These are phyloP conservation scores for Microcera coccophila DNA, from an alignment of 2,329 filamentous ascomycete species.

Conservation along the genomic window DNA sequence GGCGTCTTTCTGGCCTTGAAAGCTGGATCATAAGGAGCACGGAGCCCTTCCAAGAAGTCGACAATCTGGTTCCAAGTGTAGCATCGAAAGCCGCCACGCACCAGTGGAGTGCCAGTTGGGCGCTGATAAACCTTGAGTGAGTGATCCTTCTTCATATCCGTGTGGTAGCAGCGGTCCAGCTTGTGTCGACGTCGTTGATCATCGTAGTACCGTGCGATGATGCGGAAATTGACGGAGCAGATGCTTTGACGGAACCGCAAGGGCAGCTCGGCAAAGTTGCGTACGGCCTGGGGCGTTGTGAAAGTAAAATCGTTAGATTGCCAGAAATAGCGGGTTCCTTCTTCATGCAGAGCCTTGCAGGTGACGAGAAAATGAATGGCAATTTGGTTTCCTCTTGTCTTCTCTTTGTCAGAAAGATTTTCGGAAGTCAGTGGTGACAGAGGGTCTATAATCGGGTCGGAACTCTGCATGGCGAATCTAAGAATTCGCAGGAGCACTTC, in stretches of 20 bases:
- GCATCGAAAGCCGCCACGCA: constrained; percentile 50
- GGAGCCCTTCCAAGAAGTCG: constrained; percentile 49
- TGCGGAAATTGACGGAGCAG: constrained; percentile 46
- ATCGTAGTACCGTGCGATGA: constrained; percentile 55
- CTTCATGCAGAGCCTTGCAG: constrained; percentile 46
- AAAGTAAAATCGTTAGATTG: constrained; percentile 52
- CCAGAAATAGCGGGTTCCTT: constrained; percentile 50
- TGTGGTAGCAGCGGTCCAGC: constrained; percentile 41
- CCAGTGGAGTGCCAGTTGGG: constrained; percentile 42
- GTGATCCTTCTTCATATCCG: constrained; percentile 39
- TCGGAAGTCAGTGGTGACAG: constrained; percentile 43
- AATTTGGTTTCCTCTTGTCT: constrained; percentile 43
- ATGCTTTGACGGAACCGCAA: constrained; percentile 41
- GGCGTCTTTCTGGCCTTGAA: constrained; percentile 33
- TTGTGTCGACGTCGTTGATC: constrained; percentile 43
- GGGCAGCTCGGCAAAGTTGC: constrained; percentile 46
- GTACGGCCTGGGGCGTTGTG: constrained; percentile 48
- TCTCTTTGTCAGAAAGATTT: constrained; percentile 43
- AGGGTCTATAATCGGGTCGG: constrained; percentile 51
- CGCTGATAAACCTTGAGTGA: constrained; percentile 41
- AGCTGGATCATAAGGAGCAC: constrained; percentile 47
- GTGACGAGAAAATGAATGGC: constrained; percentile 52
- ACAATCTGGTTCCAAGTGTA: constrained; percentile 53
- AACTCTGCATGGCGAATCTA: constrained; percentile 47
- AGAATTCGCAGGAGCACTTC: constrained; percentile 53